phyloP scores from a whole-genome alignment of 257 asterid species.

The Nicotiana knightiana region DNA sequence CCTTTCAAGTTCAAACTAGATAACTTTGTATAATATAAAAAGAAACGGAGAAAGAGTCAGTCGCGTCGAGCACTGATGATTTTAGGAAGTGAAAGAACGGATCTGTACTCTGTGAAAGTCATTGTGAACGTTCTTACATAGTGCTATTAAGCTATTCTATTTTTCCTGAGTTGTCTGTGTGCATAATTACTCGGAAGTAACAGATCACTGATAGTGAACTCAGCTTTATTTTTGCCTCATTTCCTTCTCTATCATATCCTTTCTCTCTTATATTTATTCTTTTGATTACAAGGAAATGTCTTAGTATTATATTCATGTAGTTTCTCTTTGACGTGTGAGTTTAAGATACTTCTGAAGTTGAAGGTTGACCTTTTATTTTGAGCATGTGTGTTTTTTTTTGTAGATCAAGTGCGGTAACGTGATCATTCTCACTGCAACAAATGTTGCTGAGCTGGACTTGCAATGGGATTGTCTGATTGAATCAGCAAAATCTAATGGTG shows the following conservation, averaged over 20 bases:
- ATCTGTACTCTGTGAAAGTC: not conserved
- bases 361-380: not conserved
- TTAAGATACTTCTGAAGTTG: not conserved
- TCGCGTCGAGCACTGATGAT: not conserved
- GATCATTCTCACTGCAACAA: slow-evolving; percentile 66
- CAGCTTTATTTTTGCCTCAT: not conserved
- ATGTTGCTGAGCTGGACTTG: slow-evolving; percentile 53
- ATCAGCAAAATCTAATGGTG: slow-evolving; percentile 35
- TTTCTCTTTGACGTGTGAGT: not conserved
- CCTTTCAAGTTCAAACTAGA: not conserved
- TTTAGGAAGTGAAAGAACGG: not conserved
- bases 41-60: not conserved
- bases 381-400: not conserved
- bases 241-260: not conserved
- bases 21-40: not conserved
- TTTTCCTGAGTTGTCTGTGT: not conserved
- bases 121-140: not conserved
- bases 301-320: not conserved
- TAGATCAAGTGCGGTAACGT: slow-evolving; percentile 86
- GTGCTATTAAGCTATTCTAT: not conserved
- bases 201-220: not conserved
- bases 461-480: slow-evolving; percentile 72
- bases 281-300: not conserved
- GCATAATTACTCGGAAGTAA: not conserved
- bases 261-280: not conserved